phyloP scores from a whole-genome alignment of 2,329 filamentous ascomycete species.

The Arthroderma sp. region DNA sequence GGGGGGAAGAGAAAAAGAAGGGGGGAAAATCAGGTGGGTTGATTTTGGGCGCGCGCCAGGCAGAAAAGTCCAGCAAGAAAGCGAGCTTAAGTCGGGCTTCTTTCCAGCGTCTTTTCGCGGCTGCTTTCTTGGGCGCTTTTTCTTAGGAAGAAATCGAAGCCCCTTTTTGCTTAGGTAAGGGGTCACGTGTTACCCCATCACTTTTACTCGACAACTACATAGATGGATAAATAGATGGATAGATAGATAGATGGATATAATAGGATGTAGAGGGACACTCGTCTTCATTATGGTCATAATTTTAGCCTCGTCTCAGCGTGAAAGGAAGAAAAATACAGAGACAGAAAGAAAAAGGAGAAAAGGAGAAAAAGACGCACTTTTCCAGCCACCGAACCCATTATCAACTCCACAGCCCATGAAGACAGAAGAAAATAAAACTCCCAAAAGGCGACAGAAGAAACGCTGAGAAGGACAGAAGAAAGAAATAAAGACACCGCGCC shows the following conservation, averaged over 20 bases:
- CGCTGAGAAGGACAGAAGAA: neutral
- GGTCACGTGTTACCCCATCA: constrained; percentile 16
- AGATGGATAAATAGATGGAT: neutral
- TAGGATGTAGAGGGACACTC: neutral
- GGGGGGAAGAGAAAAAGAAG: too few relatives aligned
- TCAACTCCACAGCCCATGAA: neutral
- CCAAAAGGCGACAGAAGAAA: neutral
- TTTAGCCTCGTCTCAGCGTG: constrained; percentile 5
- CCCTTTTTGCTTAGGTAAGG: neutral
- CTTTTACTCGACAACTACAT: constrained; percentile 10
- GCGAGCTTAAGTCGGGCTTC: too few relatives aligned
- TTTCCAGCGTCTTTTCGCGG: too few relatives aligned
- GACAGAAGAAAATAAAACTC: neutral
- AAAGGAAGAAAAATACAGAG: constrained; percentile 10
- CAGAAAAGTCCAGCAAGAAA: too few relatives aligned
- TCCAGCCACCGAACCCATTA: neutral
- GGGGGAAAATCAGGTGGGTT: neutral
- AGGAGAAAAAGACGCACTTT: constrained; percentile 12
- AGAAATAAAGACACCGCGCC: neutral
- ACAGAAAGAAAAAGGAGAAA: constrained; percentile 18
- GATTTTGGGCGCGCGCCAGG: neutral
- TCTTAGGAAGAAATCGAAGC: neutral
- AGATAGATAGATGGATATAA: neutral
- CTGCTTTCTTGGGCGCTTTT: neutral
- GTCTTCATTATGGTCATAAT: neutral